Evolutionary conservation across 2,329 filamentous ascomycete species (phyloP).

Genomic region (Fusarium sacchari): DNA sequence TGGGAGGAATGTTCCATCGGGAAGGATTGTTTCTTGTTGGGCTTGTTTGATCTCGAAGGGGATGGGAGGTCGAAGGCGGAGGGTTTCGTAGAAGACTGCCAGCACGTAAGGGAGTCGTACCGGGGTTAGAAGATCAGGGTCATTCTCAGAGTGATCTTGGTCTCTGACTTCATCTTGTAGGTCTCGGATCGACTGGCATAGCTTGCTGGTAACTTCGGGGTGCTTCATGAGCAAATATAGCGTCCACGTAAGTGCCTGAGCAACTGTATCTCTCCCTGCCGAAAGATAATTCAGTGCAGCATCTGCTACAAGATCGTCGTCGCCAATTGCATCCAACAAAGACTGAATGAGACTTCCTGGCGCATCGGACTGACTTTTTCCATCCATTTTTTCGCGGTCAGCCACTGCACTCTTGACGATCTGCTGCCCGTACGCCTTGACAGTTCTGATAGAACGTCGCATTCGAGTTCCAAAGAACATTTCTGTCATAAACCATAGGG

Average conservation of each 20-base stretch:
- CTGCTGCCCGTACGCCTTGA: constrained; percentile 64
- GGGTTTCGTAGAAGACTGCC: constrained; percentile 69
- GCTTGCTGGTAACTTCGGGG: constrained; percentile 50
- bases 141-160: not conserved
- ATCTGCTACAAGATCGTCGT: constrained; percentile 67
- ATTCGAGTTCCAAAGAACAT: constrained; percentile 58
- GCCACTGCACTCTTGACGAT: constrained; percentile 66
- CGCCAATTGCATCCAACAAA: constrained; percentile 64
- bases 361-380: constrained; percentile 39
- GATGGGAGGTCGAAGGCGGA: constrained; percentile 71
- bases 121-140: constrained; percentile 52
- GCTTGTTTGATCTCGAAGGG: constrained; percentile 74
- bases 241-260: constrained; percentile 72
- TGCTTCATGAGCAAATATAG: constrained; percentile 69
- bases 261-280: constrained; percentile 72
- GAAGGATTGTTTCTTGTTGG: constrained; percentile 61
- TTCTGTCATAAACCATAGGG: constrained; percentile 70
- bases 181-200: constrained; percentile 55
- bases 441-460: constrained; percentile 58
- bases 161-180: constrained; percentile 1
- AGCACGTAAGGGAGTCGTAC: constrained; percentile 63
- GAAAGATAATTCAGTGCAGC: constrained; percentile 74
- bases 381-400: constrained; percentile 40
- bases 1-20: constrained; percentile 69
- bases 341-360: constrained; percentile 70